phyloP scores from a whole-genome alignment of 805 yeast species.

The Wickerhamiella kurtzmanii region DNA sequence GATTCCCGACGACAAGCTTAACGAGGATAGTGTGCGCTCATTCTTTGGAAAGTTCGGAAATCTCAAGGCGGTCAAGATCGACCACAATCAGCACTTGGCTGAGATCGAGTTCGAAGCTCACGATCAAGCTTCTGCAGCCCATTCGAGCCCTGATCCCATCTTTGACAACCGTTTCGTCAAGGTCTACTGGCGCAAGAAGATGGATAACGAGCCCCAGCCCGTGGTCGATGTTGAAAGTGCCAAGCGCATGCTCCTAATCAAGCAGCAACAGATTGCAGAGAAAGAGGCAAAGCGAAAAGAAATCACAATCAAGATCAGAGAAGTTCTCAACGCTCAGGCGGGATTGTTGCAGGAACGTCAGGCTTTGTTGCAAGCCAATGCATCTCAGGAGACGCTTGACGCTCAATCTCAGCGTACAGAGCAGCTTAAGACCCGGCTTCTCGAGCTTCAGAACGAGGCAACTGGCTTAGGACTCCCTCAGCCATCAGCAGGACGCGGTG shows the following conservation, averaged over 20 bases:
- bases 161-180: slow-evolving; percentile 38
- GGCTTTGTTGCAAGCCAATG: slow-evolving; percentile 25
- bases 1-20: slow-evolving; percentile 32
- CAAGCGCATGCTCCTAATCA: slow-evolving; percentile 27
- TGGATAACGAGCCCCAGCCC: slow-evolving; percentile 16
- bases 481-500: slow-evolving; percentile 6
- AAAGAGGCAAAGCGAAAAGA: slow-evolving; percentile 26
- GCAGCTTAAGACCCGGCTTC: slow-evolving; percentile 15
- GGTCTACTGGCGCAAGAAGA: slow-evolving; percentile 29
- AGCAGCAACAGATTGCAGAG: slow-evolving; percentile 32
- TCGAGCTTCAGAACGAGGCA: slow-evolving; percentile 7
- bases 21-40: slow-evolving; percentile 24
- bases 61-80: slow-evolving; percentile 23
- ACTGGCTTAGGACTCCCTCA: slow-evolving; percentile 9
- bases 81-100: slow-evolving; percentile 23
- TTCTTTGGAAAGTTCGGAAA: slow-evolving; percentile 34
- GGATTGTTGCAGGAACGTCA: slow-evolving; percentile 28
- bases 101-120: slow-evolving; percentile 30
- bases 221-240: slow-evolving; percentile 30
- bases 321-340: slow-evolving; percentile 26
- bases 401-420: slow-evolving; percentile 18
- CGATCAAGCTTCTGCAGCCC: slow-evolving; percentile 32
- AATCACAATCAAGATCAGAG: slow-evolving; percentile 24
- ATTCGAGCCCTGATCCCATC: slow-evolving; percentile 32
- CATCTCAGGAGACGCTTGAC: slow-evolving; percentile 14